Evolutionary conservation across 495 filamentous ascomycete genomes (phyloP).

Genomic region (Hypoxylon fragiforme): DNA sequence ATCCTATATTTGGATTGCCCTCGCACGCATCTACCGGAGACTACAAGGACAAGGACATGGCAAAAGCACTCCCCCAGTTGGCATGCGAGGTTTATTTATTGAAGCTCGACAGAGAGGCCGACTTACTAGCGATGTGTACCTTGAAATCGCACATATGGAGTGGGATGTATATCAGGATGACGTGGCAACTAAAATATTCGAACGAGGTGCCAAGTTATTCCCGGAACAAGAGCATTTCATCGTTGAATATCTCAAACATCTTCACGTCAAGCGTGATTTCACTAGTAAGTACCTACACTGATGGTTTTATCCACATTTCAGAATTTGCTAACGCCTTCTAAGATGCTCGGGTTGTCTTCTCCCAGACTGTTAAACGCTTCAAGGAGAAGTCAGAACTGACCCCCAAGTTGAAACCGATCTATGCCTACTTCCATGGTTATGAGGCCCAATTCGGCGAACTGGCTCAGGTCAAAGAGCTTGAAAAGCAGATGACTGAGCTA

Average conservation of each 20-base stretch:
- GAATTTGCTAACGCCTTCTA: constrained; percentile 12
- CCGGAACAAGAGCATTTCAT: constrained; percentile 90
- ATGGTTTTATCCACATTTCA: neutral
- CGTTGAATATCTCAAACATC: constrained; percentile 91
- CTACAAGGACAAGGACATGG: constrained; percentile 82
- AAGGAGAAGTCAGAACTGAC: constrained; percentile 70
- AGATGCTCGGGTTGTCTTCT: constrained; percentile 95
- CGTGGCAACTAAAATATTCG: constrained; percentile 90
- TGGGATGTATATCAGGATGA: constrained; percentile 94
- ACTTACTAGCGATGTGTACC: constrained; percentile 90
- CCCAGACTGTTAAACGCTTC: constrained; percentile 81
- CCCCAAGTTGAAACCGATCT: constrained; percentile 79
- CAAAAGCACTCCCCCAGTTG: constrained; percentile 67
- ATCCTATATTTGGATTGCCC: constrained; percentile 89
- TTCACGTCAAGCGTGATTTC: constrained; percentile 85
- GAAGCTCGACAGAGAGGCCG: constrained; percentile 84
- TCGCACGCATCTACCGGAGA: constrained; percentile 91
- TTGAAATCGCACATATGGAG: constrained; percentile 88
- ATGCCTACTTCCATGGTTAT: constrained; percentile 88
- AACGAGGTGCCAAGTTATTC: constrained; percentile 88
- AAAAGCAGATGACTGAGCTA: constrained; percentile 88
- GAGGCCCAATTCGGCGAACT: constrained; percentile 94
- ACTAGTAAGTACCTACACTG: constrained; percentile 77
- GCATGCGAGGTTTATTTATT: constrained; percentile 80
- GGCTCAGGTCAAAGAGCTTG: constrained; percentile 81